Evolutionary conservation across 2,329 filamentous ascomycete genomes (phyloP).

Genomic region (Pyrenochaeta sp.): DNA sequence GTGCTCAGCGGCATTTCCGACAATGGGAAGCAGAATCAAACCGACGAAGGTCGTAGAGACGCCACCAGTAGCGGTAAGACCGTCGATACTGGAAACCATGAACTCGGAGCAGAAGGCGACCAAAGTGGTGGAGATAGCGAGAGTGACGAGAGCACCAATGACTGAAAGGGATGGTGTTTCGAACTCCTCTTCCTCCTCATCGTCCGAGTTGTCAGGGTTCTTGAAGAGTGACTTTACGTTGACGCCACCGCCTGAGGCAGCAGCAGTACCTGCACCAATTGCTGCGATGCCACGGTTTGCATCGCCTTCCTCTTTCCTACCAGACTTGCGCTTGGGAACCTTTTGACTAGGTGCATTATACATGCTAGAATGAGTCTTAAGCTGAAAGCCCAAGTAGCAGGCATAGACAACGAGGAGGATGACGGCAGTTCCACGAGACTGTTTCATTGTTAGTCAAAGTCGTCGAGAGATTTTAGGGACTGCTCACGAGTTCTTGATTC

Average conservation of each 20-base stretch:
- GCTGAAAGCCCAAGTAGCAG: conserved; percentile 88
- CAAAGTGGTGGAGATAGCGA: conserved; percentile 76
- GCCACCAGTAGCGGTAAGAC: conserved; percentile 57
- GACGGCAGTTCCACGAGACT: conserved; percentile 75
- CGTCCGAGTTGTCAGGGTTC: conserved; percentile 43
- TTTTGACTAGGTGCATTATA: conserved; percentile 85
- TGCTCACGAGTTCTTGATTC: conserved; percentile 37
- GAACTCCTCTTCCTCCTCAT: conserved; percentile 72
- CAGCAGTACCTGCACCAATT: conserved; percentile 62
- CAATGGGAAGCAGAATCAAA: conserved; percentile 70
- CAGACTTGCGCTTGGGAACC: conserved; percentile 65
- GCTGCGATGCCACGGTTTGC: conserved; percentile 60
- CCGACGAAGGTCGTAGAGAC: conserved; percentile 70
- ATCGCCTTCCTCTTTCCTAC: conserved; percentile 60
- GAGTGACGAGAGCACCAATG: conserved; percentile 73
- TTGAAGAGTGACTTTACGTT: conserved; percentile 57
- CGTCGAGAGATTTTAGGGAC: neutral
- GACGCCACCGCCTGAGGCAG: conserved; percentile 59
- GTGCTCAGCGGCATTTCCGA: conserved; percentile 72
- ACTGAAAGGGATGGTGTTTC: conserved; percentile 79
- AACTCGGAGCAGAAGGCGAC: conserved; percentile 80
- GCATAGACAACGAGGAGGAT: conserved; percentile 86
- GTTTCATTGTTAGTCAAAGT: neutral
- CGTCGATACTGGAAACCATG: conserved; percentile 68
- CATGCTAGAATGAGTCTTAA: conserved; percentile 81